Percentiles rank a stretch among this genome's conserved stretches.
phyloP scores from a whole-genome alignment of 192 early-diverging fungal species.

The Coemansia sp. region DNA sequence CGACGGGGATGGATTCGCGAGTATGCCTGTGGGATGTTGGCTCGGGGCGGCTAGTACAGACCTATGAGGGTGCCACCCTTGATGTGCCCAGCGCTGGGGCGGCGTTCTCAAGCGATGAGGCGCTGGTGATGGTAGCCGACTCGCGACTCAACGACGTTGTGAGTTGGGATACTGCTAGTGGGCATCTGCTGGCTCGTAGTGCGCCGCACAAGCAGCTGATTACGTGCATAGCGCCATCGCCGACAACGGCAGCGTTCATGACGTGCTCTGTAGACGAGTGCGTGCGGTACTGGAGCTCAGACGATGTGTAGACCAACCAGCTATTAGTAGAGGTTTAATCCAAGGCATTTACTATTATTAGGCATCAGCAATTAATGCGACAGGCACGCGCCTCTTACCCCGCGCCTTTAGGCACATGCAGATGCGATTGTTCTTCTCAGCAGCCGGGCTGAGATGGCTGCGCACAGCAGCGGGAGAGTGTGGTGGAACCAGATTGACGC shows the following conservation, averaged over 20 bases:
- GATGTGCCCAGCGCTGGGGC: slow-evolving; percentile 37
- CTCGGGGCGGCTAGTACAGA: slow-evolving; percentile 68
- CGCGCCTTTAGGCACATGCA: neutral
- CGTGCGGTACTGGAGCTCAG: slow-evolving; percentile 39
- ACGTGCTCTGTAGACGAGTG: slow-evolving; percentile 44
- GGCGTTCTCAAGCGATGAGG: slow-evolving; percentile 69
- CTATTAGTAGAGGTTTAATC: neutral
- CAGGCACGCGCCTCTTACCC: neutral
- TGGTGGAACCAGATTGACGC: neutral
- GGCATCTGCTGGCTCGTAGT: slow-evolving; percentile 47
- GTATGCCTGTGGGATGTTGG: slow-evolving; percentile 82
- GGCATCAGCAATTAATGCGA: neutral
- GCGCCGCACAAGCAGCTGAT: slow-evolving; percentile 32
- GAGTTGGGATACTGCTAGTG: slow-evolving; percentile 73
- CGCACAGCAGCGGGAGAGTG: neutral
- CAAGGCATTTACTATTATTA: slow-evolving; percentile 1
- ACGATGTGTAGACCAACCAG: neutral
- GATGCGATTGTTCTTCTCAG: neutral
- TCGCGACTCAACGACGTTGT: slow-evolving; percentile 62
- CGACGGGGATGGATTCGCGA: slow-evolving; percentile 75
- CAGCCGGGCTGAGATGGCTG: neutral
- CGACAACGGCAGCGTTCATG: slow-evolving; percentile 34
- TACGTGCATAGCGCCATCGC: slow-evolving; percentile 36
- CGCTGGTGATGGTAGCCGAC: slow-evolving; percentile 69
- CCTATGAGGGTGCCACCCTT: slow-evolving; percentile 67